phyloP scores from a whole-genome alignment of 176 grass and related monocot species.

The Oryza brachyantha region DNA sequence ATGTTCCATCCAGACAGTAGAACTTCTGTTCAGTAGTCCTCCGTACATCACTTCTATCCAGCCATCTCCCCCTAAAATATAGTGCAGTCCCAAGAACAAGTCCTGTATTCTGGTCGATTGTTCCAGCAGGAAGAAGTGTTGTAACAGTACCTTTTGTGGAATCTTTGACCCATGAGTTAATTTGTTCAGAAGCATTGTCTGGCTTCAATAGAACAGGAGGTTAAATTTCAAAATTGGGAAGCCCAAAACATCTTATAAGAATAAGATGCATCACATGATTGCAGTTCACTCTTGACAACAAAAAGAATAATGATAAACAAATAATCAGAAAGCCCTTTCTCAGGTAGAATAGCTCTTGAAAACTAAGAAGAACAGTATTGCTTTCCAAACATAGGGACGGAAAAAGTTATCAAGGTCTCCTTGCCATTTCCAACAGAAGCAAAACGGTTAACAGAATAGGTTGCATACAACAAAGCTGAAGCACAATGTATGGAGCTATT shows the following conservation, averaged over 20 bases:
- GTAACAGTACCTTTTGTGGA: conserved; percentile 33
- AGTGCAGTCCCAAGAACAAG: conserved; percentile 50
- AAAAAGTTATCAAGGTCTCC: background rate
- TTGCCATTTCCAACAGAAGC: background rate
- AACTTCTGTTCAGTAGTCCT: conserved; percentile 26
- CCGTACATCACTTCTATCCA: conserved; percentile 31
- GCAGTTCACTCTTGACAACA: background rate
- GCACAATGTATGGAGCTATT: background rate
- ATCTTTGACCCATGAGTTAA: conserved; percentile 36
- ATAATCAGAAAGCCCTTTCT: background rate
- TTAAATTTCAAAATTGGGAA: background rate
- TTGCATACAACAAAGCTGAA: background rate
- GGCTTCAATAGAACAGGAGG: conserved; percentile 15
- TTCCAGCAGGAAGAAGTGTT: conserved; percentile 15
- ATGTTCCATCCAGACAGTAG: conserved; percentile 43
- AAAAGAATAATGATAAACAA: background rate
- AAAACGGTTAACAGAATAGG: background rate
- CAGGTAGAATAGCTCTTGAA: background rate
- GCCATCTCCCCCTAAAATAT: conserved; percentile 47
- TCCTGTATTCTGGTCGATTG: conserved; percentile 39
- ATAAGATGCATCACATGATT: conserved; percentile 2
- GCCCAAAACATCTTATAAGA: background rate
- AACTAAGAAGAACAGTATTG: background rate
- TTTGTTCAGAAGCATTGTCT: conserved; percentile 26
- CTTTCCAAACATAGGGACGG: background rate